Percentiles rank a stretch among this genome's conserved stretches.
Evolutionary conservation across 2,329 filamentous ascomycete genomes (phyloP).

Genomic region (Didymella exigua): DNA sequence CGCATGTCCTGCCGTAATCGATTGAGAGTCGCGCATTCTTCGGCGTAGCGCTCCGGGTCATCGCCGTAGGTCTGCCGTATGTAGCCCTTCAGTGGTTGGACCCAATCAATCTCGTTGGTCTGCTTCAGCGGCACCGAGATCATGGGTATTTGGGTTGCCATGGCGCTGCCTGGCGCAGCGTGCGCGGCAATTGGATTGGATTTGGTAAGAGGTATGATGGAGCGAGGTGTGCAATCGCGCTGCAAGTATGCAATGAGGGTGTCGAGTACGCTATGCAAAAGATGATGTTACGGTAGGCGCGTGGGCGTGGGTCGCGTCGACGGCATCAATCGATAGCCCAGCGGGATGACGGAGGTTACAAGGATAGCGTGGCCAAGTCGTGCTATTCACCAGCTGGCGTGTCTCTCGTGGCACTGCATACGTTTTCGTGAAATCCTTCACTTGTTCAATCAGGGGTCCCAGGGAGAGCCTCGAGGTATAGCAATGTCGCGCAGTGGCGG

Average conservation of each 20-base stretch:
- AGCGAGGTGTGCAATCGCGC: background rate
- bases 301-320: constrained; percentile 10
- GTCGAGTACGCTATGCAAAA: background rate
- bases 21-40: constrained; percentile 94
- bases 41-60: constrained; percentile 91
- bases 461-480: constrained; percentile 3
- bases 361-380: constrained; percentile 19
- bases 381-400: constrained; percentile 17
- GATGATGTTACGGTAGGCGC: constrained; percentile 9
- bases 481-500: constrained; percentile 9
- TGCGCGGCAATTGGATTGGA: constrained; percentile 20
- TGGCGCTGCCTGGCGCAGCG: constrained; percentile 24
- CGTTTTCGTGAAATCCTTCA: background rate
- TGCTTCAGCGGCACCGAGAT: constrained; percentile 88
- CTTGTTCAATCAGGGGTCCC: background rate
- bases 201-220: constrained; percentile 25
- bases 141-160: constrained; percentile 75
- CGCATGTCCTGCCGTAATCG: constrained; percentile 97
- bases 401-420: constrained; percentile 22
- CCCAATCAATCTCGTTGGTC: constrained; percentile 99
- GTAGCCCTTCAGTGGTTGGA: constrained; percentile 87
- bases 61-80: constrained; percentile 94
- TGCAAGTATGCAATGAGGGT: background rate
- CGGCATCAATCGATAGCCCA: constrained; percentile 17
- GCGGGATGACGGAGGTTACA: constrained; percentile 36